These are phyloP conservation scores for Citrus reticulata DNA, from an alignment of 345 rosid species.

Conservation along the genomic window DNA sequence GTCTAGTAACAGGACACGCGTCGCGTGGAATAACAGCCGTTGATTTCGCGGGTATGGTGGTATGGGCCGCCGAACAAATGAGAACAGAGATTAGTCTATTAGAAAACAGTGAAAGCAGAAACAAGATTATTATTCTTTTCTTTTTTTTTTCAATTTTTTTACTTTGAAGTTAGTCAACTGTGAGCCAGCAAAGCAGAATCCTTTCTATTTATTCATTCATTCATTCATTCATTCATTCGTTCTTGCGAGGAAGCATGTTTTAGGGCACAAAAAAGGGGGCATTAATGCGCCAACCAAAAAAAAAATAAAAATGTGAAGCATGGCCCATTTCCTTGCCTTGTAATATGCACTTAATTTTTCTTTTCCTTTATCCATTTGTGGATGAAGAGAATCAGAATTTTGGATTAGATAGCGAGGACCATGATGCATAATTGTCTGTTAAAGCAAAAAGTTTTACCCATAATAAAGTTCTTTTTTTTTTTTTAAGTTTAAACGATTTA, in stretches of 20 bases:
- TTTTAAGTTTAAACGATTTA: too few relatives aligned
- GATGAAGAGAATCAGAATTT: not conserved
- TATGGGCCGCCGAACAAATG: constrained; percentile 1
- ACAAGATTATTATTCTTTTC: not conserved
- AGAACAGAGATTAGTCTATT: too few relatives aligned
- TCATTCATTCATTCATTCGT: too few relatives aligned
- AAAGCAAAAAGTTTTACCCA: not conserved
- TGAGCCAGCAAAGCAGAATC: constrained; percentile 1
- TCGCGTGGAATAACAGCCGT: not conserved
- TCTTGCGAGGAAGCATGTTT: constrained; percentile 24
- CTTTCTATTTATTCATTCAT: not conserved
- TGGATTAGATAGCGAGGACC: not conserved
- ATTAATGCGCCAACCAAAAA: not conserved
- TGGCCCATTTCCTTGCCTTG: not conserved
- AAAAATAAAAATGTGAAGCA: not conserved
- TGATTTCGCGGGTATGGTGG: not conserved
- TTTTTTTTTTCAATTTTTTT: not conserved
- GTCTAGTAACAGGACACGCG: not conserved
- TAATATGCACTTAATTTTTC: not conserved
- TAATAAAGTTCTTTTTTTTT: not conserved
- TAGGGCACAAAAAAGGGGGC: constrained; percentile 14
- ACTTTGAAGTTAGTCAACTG: constrained; percentile 26
- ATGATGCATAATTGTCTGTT: not conserved
- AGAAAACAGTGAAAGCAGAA: not conserved
- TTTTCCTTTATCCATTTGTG: not conserved